Conservation (phyloP, 163 green algal genomes). For the Prototheca stagnorum region DNA sequence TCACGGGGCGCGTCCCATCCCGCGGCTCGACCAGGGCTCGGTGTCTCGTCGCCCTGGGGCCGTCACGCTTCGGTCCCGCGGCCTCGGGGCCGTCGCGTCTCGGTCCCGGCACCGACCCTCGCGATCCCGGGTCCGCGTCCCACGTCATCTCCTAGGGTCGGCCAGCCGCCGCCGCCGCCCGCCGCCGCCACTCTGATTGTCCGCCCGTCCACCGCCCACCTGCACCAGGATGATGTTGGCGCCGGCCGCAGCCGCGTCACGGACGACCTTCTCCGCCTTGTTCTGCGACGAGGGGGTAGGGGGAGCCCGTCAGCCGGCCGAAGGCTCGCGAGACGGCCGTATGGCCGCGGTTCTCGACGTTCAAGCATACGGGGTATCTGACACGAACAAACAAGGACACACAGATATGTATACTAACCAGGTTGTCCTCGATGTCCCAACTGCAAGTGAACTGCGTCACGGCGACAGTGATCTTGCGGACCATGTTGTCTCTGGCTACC, state of each 20-base stretch:
- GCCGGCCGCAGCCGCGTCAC: constrained; percentile 26
- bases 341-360: background rate
- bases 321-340: background rate
- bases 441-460: constrained; percentile 27
- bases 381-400: background rate
- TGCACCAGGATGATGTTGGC: constrained; percentile 52
- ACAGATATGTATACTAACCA: constrained; percentile 10
- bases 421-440: constrained; percentile 21
- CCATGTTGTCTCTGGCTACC: too few relatives aligned
- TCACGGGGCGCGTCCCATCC: too few relatives aligned
- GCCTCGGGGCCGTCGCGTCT: too few relatives aligned
- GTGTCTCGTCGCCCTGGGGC: too few relatives aligned
- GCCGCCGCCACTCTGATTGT: too few relatives aligned
- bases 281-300: constrained; percentile 9
- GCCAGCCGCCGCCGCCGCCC: too few relatives aligned
- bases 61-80: too few relatives aligned
- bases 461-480: constrained; percentile 19
- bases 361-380: background rate
- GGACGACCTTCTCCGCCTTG: constrained; percentile 37
- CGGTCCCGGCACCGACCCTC: too few relatives aligned
- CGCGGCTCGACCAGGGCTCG: too few relatives aligned
- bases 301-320: background rate
- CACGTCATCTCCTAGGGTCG: too few relatives aligned
- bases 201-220: constrained; percentile 7
- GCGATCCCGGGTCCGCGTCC: too few relatives aligned